These are phyloP conservation scores for Thielaviopsis musarum DNA, from an alignment of 2,329 filamentous ascomycete genomes.

Conservation along the genomic window DNA sequence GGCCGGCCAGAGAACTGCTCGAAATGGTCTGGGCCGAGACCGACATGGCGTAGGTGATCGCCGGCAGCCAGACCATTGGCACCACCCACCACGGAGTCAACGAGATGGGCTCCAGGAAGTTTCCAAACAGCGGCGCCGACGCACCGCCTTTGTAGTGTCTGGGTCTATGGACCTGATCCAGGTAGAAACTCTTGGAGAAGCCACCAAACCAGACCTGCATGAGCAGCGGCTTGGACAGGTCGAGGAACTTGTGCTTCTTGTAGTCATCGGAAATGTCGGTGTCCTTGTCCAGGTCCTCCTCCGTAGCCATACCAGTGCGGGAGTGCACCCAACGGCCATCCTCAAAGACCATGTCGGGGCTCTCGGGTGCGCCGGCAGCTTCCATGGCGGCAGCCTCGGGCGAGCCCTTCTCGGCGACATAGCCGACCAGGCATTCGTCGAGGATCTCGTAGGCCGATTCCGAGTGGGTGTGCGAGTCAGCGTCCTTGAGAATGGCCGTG, in stretches of 20 bases:
- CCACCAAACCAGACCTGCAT: constrained; percentile 76
- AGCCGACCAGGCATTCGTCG: constrained; percentile 12
- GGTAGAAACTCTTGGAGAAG: constrained; percentile 90
- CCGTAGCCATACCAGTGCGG: constrained; percentile 75
- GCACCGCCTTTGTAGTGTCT: constrained; percentile 88
- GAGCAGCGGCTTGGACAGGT: constrained; percentile 69
- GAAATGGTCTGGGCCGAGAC: constrained; percentile 42
- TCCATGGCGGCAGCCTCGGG: constrained; percentile 16
- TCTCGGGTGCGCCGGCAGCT: constrained; percentile 18
- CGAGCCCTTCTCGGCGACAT: constrained; percentile 16
- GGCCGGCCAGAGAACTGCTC: constrained; percentile 31
- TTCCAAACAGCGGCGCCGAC: constrained; percentile 88
- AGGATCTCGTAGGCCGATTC: constrained; percentile 59
- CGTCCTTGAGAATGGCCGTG: constrained; percentile 36
- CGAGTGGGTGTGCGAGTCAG: constrained; percentile 54
- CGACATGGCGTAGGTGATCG: constrained; percentile 53
- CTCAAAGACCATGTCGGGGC: constrained; percentile 15
- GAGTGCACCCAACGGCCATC: constrained; percentile 28
- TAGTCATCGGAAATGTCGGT: constrained; percentile 65
- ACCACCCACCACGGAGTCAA: constrained; percentile 92
- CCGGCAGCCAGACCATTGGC: constrained; percentile 72
- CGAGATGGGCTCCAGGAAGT: constrained; percentile 94
- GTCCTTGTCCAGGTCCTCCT: constrained; percentile 71
- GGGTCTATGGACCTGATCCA: constrained; percentile 88
- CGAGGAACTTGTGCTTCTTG: constrained; percentile 84